These are phyloP conservation scores for Pleurotus cornucopiae DNA, from an alignment of 768 basidiomycete species.

Conservation along the genomic window DNA sequence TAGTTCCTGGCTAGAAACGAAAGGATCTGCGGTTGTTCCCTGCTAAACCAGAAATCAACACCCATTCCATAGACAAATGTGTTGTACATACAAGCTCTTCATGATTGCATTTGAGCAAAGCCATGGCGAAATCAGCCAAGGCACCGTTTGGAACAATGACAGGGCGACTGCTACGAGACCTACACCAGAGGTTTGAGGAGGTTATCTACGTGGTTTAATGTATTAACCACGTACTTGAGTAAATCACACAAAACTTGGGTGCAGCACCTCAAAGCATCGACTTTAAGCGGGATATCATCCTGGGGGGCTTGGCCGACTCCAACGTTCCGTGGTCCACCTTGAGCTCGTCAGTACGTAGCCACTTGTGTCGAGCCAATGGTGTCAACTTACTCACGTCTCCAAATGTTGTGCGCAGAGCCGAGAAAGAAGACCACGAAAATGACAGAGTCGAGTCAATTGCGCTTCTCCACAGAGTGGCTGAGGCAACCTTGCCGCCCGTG, in stretches of 20 bases:
- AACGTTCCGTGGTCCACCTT: not conserved
- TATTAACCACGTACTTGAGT: slow-evolving; percentile 37
- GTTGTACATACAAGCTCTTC: slow-evolving; percentile 38
- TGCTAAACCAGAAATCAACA: not conserved
- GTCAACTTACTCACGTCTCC: slow-evolving; percentile 34
- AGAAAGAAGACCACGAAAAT: slow-evolving; percentile 63
- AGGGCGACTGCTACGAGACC: slow-evolving; percentile 53
- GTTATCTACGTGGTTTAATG: not conserved
- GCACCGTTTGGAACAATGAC: slow-evolving; percentile 68
- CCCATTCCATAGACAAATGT: no score
- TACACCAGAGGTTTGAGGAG: slow-evolving; percentile 22
- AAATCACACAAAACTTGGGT: slow-evolving; percentile 49
- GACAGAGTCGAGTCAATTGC: slow-evolving; percentile 65
- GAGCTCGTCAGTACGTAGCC: no score
- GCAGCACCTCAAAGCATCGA: slow-evolving; percentile 59
- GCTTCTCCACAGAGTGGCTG: slow-evolving; percentile 69
- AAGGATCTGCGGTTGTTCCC: not conserved
- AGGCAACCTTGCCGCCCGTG: slow-evolving; percentile 78
- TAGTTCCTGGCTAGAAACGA: not conserved
- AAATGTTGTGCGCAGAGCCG: slow-evolving; percentile 58
- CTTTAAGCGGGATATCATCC: slow-evolving; percentile 45
- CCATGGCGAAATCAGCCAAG: slow-evolving; percentile 47
- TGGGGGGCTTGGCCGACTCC: slow-evolving; percentile 39
- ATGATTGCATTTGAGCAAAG: slow-evolving; percentile 43
- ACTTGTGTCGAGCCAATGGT: no score